Evolutionary conservation across 768 basidiomycete species (phyloP), one percentile per base, ranked within the genome.

Genomic region (Serendipita sp.): DNA sequence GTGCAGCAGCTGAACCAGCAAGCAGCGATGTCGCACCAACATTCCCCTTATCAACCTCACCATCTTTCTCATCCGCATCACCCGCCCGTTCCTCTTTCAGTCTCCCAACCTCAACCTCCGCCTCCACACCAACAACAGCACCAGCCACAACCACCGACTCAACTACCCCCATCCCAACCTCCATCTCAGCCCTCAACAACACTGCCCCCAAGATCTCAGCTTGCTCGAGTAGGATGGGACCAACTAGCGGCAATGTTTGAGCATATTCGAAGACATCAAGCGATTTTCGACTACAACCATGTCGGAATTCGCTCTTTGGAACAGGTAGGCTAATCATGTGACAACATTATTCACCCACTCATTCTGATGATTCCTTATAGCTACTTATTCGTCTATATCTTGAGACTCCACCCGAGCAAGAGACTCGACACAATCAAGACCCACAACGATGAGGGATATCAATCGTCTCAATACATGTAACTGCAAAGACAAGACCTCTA

Each of bases 51-150:
- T 24, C 63, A 64, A 31, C 60, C 42, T 34, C 60, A 61, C 20
- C 63, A 61, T 42, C 58, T 64, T 26, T 31, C 60, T 4, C 63
- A 38, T 30, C 43, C 43, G 13, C 44, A 28, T 30, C 44, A 43
- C 34, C 63, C 61, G 43, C 31, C 63, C 50, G 30, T 43, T 3
- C 41, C 42, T 3, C 63, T 33, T 33, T 16, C 42, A 0, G 63
- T 50, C 2, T 41, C 53, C 24, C 53, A 58, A 30, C 51, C 63
- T 3, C 51, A 58, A 44, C 63, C 50, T 11, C 38, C 33, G 14
- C 60, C 42, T 2, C 61, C 42, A 42, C 61, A 50, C 17, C 65
- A 48, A 24, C 28, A 17, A 50, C 17, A 64, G 50, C 51, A 45
- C 1, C 33, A 20, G n/a, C 43, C 42, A 28, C 51, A 20, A 22